A percentile compares a stretch with the other conserved stretches of the same genome.
Evolutionary conservation across 768 basidiomycete species (phyloP).

Genomic region (Lentinula boryana): DNA sequence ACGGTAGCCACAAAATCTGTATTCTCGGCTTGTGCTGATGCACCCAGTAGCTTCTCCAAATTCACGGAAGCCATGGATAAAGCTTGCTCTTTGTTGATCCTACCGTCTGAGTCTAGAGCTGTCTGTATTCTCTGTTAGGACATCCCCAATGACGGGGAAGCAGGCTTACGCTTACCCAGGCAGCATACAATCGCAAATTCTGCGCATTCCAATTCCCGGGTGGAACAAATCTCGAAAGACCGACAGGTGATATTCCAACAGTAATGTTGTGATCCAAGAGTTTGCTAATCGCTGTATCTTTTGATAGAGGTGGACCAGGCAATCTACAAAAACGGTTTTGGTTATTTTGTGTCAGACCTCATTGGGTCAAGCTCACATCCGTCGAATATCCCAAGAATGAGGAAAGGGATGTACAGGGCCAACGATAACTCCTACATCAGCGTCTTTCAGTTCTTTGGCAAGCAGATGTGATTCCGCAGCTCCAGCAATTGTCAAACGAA

Average conservation of each 20-base stretch:
- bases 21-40: slow-evolving; percentile 10
- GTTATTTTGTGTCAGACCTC: neutral
- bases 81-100: slow-evolving; percentile 31
- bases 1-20: slow-evolving; percentile 21
- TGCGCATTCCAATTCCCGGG: slow-evolving; percentile 50
- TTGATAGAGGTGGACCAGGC: slow-evolving; percentile 65
- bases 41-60: slow-evolving; percentile 36
- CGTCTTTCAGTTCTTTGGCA: slow-evolving; percentile 53
- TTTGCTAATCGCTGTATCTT: slow-evolving; percentile 44
- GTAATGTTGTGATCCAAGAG: slow-evolving; percentile 58
- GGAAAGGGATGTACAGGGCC: slow-evolving; percentile 60
- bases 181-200: slow-evolving; percentile 64
- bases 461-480: slow-evolving; percentile 59
- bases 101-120: slow-evolving; percentile 29
- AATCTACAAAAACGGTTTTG: slow-evolving; percentile 27
- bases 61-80: slow-evolving; percentile 35
- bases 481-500: slow-evolving; percentile 47
- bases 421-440: slow-evolving; percentile 69
- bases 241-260: slow-evolving; percentile 47
- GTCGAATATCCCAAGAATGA: slow-evolving; percentile 44
- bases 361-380: neutral
- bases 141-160: neutral
- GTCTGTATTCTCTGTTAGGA: slow-evolving; percentile 16
- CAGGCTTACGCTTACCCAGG: slow-evolving; percentile 34
- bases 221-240: slow-evolving; percentile 21